Conservation (phyloP, 495 filamentous ascomycete genomes). For the Xylaria castorea region DNA sequence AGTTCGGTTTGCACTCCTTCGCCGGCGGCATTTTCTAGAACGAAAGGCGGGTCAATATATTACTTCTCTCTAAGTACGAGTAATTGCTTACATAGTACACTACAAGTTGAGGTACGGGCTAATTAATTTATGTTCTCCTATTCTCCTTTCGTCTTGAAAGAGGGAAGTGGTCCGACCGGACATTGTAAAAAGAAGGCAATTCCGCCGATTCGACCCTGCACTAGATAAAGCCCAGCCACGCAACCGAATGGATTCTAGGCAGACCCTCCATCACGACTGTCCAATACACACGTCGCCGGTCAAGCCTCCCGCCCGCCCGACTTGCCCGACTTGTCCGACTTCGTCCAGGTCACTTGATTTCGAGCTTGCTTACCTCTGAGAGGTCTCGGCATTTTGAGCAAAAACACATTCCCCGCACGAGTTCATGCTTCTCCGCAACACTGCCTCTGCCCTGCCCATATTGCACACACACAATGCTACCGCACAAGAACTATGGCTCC, state of each 20-base stretch:
- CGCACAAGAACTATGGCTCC: neutral
- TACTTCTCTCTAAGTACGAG: neutral
- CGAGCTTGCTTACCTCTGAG: neutral
- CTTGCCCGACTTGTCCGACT: constrained; percentile 13
- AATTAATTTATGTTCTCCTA: neutral
- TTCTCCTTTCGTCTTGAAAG: neutral
- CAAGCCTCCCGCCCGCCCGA: neutral
- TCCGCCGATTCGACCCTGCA: constrained; percentile 3
- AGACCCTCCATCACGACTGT: constrained; percentile 1
- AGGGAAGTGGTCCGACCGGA: neutral
- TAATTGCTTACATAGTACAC: too few species aligned
- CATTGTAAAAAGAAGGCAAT: constrained; percentile 2
- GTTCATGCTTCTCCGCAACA: neutral
- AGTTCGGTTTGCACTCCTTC: neutral
- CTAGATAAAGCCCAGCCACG: neutral
- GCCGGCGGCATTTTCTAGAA: constrained; percentile 8
- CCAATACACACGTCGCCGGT: constrained; percentile 1
- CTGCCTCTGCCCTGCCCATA: constrained; percentile 14
- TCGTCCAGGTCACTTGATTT: constrained; percentile 5
- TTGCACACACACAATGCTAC: neutral
- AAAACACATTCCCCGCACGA: constrained; percentile 11
- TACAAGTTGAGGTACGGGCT: neutral
- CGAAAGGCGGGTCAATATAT: constrained; percentile 1
- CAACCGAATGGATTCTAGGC: constrained; percentile 1
- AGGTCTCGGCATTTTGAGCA: neutral